Evolutionary conservation across 441 rosid genomes (phyloP), one percentile per base, ranked within the genome.

Genomic region (Populus hybrid): DNA sequence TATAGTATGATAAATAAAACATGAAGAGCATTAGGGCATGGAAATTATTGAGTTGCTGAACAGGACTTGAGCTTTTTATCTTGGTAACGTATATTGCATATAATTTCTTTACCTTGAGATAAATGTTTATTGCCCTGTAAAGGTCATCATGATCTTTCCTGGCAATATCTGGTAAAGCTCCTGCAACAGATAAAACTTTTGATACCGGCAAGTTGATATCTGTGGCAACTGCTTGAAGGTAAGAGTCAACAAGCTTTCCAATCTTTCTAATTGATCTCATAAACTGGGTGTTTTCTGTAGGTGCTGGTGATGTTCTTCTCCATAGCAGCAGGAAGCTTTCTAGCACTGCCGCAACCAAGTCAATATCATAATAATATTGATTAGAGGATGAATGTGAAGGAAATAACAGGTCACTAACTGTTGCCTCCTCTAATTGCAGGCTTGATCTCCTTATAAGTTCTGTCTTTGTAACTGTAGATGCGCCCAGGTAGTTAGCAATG

Each of bases 71-170:
- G 70, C 50, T 40, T 30, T 40, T 3, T 67, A 32, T 18, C 50
- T 36, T 23, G 34, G 5, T 10, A 69, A 30, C 21, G 7, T 7
- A 40, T 67, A 54, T 67, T 21, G n/a, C 59, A 8, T 68, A 10
- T 1, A 14, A 14, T 8, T 30, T 21, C 50, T 24, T 75, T 86
- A 92, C 98, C 98, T 95, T 92, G 76, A 97, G 95, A 86, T 86
- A 95, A 75, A 82, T 91, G 86, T 92, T 92, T 83, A 97, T 91
- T 30, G 95, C 97, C 85, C 88, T 91, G 90, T 95, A 97, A 73
- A 97, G 94, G 68, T 88, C 91, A 81, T 97, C 97, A 72, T 97
- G 98, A 79, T 87, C 84, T 75, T 85, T 83, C 71, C 98, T 82
- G 46, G 93, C 92, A 81, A 81, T 69, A 67, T 88, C 92, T 0